phyloP scores from a whole-genome alignment of 352 stramenopile genomes.

The Phytophthora palmivora region DNA sequence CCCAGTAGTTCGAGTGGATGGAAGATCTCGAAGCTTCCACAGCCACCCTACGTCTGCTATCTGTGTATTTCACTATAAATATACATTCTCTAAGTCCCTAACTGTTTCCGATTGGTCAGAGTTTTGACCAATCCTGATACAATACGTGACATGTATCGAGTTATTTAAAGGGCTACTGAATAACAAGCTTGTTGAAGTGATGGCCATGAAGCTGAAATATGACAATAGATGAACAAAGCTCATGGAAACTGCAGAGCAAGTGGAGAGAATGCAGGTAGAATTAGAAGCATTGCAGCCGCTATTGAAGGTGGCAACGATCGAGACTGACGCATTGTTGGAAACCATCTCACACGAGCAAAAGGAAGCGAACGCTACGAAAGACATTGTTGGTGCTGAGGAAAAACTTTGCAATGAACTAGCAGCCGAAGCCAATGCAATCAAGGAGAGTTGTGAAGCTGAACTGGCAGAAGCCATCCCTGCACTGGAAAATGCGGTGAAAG shows the following conservation, averaged over 20 bases:
- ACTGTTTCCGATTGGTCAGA: too few species aligned
- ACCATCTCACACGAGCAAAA: conserved; percentile 89
- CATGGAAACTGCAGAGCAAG: conserved; percentile 93
- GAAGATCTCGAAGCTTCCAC: too few species aligned
- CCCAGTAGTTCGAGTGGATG: too few species aligned
- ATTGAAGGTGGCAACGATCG: conserved; percentile 91
- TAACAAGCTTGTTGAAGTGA: conserved; percentile 93
- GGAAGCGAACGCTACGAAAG: conserved; percentile 88
- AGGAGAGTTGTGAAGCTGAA: conserved; percentile 92
- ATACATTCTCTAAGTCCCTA: too few species aligned
- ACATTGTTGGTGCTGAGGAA: conserved; percentile 87
- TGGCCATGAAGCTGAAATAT: conserved; percentile 91
- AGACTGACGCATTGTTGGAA: conserved; percentile 91
- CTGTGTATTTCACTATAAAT: too few species aligned
- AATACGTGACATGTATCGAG: conserved; percentile 97
- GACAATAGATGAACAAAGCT: conserved; percentile 94
- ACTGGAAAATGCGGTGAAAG: conserved; percentile 91
- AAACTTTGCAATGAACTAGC: conserved; percentile 89
- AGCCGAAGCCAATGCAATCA: conserved; percentile 89
- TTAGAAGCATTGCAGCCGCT: conserved; percentile 93
- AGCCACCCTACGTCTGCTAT: too few species aligned
- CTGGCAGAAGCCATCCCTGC: conserved; percentile 93
- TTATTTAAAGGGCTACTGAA: conserved; percentile 94
- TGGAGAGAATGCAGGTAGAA: conserved; percentile 94
- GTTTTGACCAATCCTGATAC: too few species aligned